These are phyloP conservation scores for Helotiales sp. DNA, from an alignment of 2,329 filamentous ascomycete genomes.

Conservation along the genomic window DNA sequence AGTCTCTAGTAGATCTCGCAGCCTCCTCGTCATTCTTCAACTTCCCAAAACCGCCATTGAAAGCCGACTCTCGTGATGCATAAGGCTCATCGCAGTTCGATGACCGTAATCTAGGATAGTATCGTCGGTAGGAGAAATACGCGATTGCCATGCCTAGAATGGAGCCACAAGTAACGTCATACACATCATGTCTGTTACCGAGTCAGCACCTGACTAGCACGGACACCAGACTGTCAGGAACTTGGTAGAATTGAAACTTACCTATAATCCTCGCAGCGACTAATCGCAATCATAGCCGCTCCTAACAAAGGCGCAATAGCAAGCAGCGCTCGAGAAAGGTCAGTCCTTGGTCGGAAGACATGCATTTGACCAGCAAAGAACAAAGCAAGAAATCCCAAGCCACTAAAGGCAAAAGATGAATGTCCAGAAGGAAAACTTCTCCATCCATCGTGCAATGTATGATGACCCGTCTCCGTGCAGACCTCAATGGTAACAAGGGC, in stretches of 20 bases:
- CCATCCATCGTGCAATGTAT: slow-evolving; percentile 79
- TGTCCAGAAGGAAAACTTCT: slow-evolving; percentile 82
- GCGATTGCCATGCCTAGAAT: slow-evolving; percentile 59
- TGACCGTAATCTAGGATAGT: slow-evolving; percentile 58
- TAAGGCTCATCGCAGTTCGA: slow-evolving; percentile 58
- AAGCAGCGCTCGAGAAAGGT: slow-evolving; percentile 56
- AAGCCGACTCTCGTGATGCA: slow-evolving; percentile 37
- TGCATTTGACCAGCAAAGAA: slow-evolving; percentile 69
- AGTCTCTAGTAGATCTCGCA: slow-evolving; percentile 21
- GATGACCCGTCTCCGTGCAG: slow-evolving; percentile 70
- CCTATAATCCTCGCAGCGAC: slow-evolving; percentile 67
- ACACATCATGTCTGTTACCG: slow-evolving; percentile 57
- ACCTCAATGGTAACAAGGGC: slow-evolving; percentile 64
- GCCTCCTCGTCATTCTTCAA: slow-evolving; percentile 35
- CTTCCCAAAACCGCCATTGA: slow-evolving; percentile 35
- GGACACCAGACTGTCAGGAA: too few species aligned
- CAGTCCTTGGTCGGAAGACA: slow-evolving; percentile 48
- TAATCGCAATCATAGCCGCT: slow-evolving; percentile 68
- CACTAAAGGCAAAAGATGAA: slow-evolving; percentile 75
- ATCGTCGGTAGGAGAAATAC: slow-evolving; percentile 66
- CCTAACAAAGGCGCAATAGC: slow-evolving; percentile 60
- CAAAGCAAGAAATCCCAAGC: slow-evolving; percentile 71
- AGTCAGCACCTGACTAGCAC: not conserved
- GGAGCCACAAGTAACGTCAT: slow-evolving; percentile 64
- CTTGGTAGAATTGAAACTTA: slow-evolving; percentile 6